Conservation (phyloP, 441 rosid species). For the Capsella rubella region DNA sequence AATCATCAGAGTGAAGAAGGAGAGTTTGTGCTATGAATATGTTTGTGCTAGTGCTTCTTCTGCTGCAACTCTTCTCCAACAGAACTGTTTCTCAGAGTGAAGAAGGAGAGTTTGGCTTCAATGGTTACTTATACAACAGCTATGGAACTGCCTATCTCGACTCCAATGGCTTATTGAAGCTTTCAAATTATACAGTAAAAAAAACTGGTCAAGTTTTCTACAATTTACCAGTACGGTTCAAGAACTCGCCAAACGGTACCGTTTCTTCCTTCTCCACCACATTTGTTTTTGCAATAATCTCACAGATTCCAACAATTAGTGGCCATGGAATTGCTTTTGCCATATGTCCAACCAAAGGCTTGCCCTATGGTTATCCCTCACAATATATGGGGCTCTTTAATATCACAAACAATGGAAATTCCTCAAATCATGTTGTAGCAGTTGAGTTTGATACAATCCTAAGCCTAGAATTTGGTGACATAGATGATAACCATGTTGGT, state of each 20-base stretch:
- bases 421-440: constrained; percentile 42
- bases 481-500: constrained; percentile 51
- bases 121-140: background rate
- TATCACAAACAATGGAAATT: constrained; percentile 18
- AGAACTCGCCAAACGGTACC: constrained; percentile 18
- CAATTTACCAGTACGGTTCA: constrained; percentile 43
- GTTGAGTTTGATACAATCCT: constrained; percentile 45
- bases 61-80: background rate
- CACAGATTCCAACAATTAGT: background rate
- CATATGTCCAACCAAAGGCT: constrained; percentile 51
- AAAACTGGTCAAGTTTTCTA: constrained; percentile 49
- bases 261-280: constrained; percentile 54
- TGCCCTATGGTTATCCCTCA: constrained; percentile 35
- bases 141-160: constrained; percentile 25
- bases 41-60: constrained; percentile 4
- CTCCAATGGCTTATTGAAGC: constrained; percentile 38
- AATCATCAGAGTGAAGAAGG: constrained; percentile 7
- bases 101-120: constrained; percentile 34
- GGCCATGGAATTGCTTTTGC: constrained; percentile 62
- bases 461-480: constrained; percentile 37
- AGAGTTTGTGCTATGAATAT: background rate
- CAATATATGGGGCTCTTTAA: constrained; percentile 50
- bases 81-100: constrained; percentile 13
- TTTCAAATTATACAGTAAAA: background rate
- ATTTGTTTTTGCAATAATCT: constrained; percentile 54